Evolutionary conservation across 108 stramenopile genomes (phyloP).

Genomic region (Cyclotella cryptica): DNA sequence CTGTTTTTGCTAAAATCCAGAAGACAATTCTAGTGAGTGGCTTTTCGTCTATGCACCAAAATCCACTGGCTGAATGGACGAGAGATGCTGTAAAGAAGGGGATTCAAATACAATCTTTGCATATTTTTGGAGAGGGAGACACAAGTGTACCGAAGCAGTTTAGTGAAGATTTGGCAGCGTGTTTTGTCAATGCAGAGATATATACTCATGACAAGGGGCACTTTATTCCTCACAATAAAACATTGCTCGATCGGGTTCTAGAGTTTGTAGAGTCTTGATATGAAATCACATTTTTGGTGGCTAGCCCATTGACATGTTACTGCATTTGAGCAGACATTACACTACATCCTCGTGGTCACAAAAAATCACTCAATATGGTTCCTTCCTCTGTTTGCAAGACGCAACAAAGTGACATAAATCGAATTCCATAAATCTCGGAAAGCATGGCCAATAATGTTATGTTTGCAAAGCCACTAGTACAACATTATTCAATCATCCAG

Average conservation of each 20-base stretch:
- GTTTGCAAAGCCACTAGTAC: too few species aligned
- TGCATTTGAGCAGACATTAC: too few species aligned
- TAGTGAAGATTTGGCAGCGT: conserved; percentile 28
- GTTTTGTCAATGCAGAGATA: conserved; percentile 27
- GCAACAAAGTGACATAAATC: too few species aligned
- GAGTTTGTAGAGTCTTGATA: background rate
- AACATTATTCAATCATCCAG: too few species aligned
- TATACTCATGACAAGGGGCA: conserved; percentile 48
- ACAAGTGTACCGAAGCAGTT: conserved; percentile 40
- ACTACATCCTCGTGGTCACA: too few species aligned
- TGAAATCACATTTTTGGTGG: too few species aligned
- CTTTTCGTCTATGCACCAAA: conserved; percentile 41
- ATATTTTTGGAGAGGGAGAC: conserved; percentile 53
- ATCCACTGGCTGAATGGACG: background rate
- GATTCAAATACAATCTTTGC: conserved; percentile 45
- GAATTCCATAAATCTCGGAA: too few species aligned
- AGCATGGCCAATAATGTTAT: too few species aligned
- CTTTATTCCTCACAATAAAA: conserved; percentile 16
- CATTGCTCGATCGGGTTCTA: background rate
- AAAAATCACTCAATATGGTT: too few species aligned
- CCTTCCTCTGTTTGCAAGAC: too few species aligned
- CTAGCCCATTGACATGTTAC: too few species aligned
- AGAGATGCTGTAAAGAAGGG: background rate
- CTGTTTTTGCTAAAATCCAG: conserved; percentile 19
- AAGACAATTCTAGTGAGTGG: conserved; percentile 46